Evolutionary conservation across 768 basidiomycete species (phyloP).

Genomic region (Boletus reticulatus): DNA sequence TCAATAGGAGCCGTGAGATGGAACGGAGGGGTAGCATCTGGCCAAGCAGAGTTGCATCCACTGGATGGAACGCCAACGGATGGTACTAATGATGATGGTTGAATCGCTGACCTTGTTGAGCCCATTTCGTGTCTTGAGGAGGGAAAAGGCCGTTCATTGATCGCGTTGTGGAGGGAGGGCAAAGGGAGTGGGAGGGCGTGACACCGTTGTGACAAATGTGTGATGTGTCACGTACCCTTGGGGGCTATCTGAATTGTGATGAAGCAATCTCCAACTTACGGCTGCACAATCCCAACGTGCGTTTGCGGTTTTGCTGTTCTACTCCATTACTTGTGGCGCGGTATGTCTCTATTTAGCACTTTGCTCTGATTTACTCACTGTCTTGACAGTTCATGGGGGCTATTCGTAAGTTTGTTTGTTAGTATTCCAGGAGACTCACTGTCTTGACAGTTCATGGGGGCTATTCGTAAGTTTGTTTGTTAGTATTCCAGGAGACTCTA

Average conservation of each 20-base stretch:
- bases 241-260: too few relatives aligned
- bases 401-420: too few relatives aligned
- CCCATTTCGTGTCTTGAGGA: constrained; percentile 58
- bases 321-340: constrained; percentile 46
- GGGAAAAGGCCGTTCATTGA: constrained; percentile 18
- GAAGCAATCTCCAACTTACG: too few relatives aligned
- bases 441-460: constrained; percentile 81
- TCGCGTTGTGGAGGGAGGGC: not conserved
- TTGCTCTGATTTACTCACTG: not conserved
- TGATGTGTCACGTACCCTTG: too few relatives aligned
- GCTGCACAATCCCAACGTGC: too few relatives aligned
- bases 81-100: not conserved
- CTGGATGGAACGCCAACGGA: not conserved
- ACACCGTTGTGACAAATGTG: too few relatives aligned
- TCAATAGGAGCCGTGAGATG: not conserved
- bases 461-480: constrained; percentile 64
- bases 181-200: too few relatives aligned
- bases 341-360: constrained; percentile 47
- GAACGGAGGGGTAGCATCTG: constrained; percentile 9
- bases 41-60: constrained; percentile 15
- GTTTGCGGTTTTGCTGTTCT: too few relatives aligned
- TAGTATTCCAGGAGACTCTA: not conserved
- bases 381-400: too few relatives aligned
- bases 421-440: constrained; percentile 5
- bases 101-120: constrained; percentile 67